A percentile compares a stretch with the other conserved stretches of the same genome.
These are phyloP conservation scores for Sporothrix sp. DNA, from an alignment of 2,329 filamentous ascomycete genomes.

Conservation along the genomic window DNA sequence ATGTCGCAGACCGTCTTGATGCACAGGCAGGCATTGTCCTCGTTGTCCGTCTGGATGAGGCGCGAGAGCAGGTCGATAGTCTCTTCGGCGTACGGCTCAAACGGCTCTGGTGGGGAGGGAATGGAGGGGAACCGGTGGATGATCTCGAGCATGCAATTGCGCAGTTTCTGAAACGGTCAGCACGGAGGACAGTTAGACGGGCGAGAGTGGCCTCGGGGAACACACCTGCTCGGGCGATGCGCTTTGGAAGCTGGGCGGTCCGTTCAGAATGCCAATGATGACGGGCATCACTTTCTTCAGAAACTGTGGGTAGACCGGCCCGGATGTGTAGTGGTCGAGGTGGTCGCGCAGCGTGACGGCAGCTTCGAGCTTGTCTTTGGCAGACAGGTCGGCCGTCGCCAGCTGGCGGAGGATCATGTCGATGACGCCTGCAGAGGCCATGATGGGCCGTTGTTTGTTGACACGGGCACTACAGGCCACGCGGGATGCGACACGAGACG, in stretches of 20 bases:
- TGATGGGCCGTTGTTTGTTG: slow-evolving; percentile 35
- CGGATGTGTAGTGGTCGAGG: slow-evolving; percentile 77
- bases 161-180: slow-evolving; percentile 55
- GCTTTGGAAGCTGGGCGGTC: slow-evolving; percentile 82
- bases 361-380: slow-evolving; percentile 69
- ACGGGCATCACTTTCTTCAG: slow-evolving; percentile 82
- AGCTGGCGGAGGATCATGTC: slow-evolving; percentile 51
- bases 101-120: slow-evolving; percentile 62
- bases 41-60: slow-evolving; percentile 83
- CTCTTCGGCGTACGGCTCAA: slow-evolving; percentile 81
- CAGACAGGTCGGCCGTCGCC: slow-evolving; percentile 46
- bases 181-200: not conserved
- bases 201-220: not conserved
- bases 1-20: slow-evolving; percentile 98
- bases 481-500: not conserved
- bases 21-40: slow-evolving; percentile 96
- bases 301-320: slow-evolving; percentile 65
- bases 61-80: slow-evolving; percentile 85
- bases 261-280: slow-evolving; percentile 75
- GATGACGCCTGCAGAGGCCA: slow-evolving; percentile 53
- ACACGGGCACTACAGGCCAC: not conserved
- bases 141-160: slow-evolving; percentile 89
- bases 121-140: slow-evolving; percentile 72
- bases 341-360: slow-evolving; percentile 82
- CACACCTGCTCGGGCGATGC: slow-evolving; percentile 79